Conservation (phyloP, 371 early-diverging fungal species). For the Rhizopus sp. region DNA sequence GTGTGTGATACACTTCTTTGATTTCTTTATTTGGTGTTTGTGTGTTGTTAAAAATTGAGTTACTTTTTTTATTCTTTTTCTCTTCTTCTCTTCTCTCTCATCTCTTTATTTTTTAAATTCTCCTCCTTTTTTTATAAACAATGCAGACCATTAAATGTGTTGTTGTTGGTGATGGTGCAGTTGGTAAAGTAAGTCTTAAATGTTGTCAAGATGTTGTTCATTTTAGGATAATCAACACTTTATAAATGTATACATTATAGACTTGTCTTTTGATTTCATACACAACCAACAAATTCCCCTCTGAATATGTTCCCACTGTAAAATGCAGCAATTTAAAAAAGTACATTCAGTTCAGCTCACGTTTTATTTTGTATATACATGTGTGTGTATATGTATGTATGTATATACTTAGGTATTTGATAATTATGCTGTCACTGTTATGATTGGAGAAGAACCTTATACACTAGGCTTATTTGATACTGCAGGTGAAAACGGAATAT, state of each 20-base stretch:
- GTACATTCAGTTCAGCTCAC: slow-evolving; percentile 1
- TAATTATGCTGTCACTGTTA: slow-evolving; percentile 98
- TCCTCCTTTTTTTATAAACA: slow-evolving; percentile 3
- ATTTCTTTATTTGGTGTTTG: neutral
- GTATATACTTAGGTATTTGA: slow-evolving; percentile 81
- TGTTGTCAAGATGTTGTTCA: neutral
- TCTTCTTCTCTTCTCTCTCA: no score
- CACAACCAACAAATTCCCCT: slow-evolving; percentile 98
- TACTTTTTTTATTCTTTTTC: slow-evolving; percentile 2
- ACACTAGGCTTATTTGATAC: slow-evolving; percentile 97
- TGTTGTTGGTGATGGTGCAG: slow-evolving; percentile 99
- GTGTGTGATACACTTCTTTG: neutral
- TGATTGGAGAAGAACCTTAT: slow-evolving; percentile 91
- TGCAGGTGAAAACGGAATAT: slow-evolving; percentile 52
- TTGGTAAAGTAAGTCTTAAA: slow-evolving; percentile 81
- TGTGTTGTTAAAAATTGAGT: slow-evolving; percentile 2
- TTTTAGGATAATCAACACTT: neutral
- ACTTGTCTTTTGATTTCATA: slow-evolving; percentile 98
- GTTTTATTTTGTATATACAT: neutral
- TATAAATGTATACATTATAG: slow-evolving; percentile 34
- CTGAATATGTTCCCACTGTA: slow-evolving; percentile 98
- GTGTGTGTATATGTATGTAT: neutral
- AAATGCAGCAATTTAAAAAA: slow-evolving; percentile 7
- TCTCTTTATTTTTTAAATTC: neutral
- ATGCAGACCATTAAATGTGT: slow-evolving; percentile 94